Evolutionary conservation across 805 yeast genomes (phyloP), one percentile per base, ranked within the genome.

Genomic region (Saturnispora saitoi): DNA sequence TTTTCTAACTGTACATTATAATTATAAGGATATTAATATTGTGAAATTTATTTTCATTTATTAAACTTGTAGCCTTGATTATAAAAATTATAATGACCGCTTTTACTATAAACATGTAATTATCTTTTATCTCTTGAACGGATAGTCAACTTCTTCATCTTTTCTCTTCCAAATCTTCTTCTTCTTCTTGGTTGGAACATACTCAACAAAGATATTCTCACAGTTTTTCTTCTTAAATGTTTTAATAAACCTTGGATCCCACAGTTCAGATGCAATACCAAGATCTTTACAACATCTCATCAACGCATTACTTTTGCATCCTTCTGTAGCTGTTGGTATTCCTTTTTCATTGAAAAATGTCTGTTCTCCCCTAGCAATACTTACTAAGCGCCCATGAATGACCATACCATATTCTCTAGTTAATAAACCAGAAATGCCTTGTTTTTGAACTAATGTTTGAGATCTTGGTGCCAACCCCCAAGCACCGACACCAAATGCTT

Each of bases 211-310:
- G 51, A 81, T 78, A 56, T 87, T 89, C 49, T 83, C 90, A 65
- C 97, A 88, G 55, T 76, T 60, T 49, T 73, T 65, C 52, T 69
- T 71, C 62, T 85, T 86, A 67, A 81, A 85, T 42, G 62, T 58
- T 56, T 86, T 76, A 53, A 93, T 89, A 58, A 91, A 93, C 38
- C 80, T 70, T 2, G 99, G 99, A 63, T 93, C 99, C 99, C 99
- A 93, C 45, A 93, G 73, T 62, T 93, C 99, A 49, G 95, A 85
- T 1, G 97, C 99, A 55, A 93, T 84, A 4, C 98, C 98, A 58
- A 93, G 73, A 67, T 93, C 99, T 64, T 93, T 93, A 67, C 99
- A 93, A 60, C 98, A 90, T 63, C 99, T 77, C 98, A 93, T 91
- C 63, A 93, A 70, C 0, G 98, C 97, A 62, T 93, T 93, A 61